phyloP scores from a whole-genome alignment of 305 asterid genomes.

The Plantago coronopus region DNA sequence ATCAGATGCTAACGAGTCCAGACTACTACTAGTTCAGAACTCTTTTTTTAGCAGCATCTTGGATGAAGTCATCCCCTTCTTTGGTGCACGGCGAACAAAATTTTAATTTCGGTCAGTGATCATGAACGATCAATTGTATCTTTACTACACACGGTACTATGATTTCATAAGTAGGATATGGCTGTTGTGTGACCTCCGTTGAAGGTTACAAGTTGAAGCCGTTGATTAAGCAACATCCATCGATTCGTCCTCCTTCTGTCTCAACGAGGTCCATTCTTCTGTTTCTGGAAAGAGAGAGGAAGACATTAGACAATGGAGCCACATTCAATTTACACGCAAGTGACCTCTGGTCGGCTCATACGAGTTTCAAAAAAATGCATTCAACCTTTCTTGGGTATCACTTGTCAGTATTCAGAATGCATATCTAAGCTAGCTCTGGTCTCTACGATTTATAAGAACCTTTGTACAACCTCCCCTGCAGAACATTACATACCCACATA shows the following conservation, averaged over 20 bases:
- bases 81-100: constrained; percentile 15
- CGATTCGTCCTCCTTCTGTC: constrained; percentile 60
- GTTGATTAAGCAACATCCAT: constrained; percentile 43
- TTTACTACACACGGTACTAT: constrained; percentile 32
- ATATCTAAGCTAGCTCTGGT: not conserved
- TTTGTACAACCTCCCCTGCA: no score
- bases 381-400: not conserved
- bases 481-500: no score
- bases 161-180: constrained; percentile 26
- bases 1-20: constrained; percentile 16
- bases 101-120: constrained; percentile 5
- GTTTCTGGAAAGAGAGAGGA: constrained; percentile 45
- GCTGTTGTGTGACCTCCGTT: not conserved
- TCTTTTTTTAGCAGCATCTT: not conserved
- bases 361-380: not conserved
- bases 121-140: constrained; percentile 28
- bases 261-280: constrained; percentile 66
- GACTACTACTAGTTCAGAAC: no score
- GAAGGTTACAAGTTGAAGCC: not conserved
- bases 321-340: no score
- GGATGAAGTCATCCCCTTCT: constrained; percentile 11
- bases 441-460: no score
- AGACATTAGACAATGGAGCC: constrained; percentile 12
- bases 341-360: not conserved
- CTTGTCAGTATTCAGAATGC: not conserved